phyloP scores from a whole-genome alignment of 176 grass and related monocot species.

The Dendrocalamus sinicus region DNA sequence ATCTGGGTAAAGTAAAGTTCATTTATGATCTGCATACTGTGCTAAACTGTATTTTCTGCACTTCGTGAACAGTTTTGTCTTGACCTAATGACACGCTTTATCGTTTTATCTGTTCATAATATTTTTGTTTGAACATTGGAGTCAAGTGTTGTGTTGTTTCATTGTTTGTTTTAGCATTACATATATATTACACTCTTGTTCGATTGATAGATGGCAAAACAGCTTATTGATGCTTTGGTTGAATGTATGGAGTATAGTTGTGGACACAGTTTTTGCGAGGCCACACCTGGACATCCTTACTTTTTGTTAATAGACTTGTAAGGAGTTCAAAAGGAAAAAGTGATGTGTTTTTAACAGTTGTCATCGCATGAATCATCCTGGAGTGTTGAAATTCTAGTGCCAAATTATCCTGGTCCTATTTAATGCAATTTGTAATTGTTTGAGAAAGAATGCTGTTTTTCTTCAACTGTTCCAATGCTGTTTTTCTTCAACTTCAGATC shows the following conservation, averaged over 20 bases:
- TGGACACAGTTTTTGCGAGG: neutral
- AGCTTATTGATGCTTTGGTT: constrained; percentile 13
- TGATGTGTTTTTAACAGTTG: neutral
- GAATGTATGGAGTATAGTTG: neutral
- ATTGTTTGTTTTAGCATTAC: neutral
- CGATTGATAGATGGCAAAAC: constrained; percentile 26
- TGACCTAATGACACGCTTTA: neutral
- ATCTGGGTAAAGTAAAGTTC: constrained; percentile 20
- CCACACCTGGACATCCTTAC: neutral
- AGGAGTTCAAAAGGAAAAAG: neutral
- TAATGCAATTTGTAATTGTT: constrained; percentile 18
- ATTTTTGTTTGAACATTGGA: neutral
- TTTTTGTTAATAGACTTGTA: constrained; percentile 1
- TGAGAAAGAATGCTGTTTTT: constrained; percentile 10
- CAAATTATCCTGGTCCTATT: neutral
- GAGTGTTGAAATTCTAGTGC: constrained; percentile 20
- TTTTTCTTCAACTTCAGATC: constrained; percentile 52
- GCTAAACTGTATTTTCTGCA: neutral
- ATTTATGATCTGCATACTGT: neutral
- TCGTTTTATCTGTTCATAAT: neutral
- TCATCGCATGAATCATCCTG: neutral
- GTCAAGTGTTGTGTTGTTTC: constrained; percentile 3
- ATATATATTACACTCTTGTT: neutral
- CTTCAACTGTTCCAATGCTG: neutral
- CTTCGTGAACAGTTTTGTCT: neutral